Evolutionary conservation across 257 asterid genomes (phyloP).

Genomic region (Lantana camara): DNA sequence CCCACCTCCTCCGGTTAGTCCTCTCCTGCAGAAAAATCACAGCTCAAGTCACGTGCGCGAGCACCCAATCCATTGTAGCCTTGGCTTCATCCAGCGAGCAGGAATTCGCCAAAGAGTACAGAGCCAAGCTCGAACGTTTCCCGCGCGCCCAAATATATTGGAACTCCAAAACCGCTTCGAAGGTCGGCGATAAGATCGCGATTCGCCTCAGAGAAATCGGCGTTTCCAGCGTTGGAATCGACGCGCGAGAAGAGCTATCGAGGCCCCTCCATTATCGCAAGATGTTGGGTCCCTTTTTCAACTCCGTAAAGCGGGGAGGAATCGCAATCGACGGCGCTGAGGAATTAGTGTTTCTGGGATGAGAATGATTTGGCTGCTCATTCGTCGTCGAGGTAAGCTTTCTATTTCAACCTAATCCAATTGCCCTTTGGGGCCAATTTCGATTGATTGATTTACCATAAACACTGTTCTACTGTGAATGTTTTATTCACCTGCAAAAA

Average conservation of each 20-base stretch:
- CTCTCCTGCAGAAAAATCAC: slow-evolving; percentile 74
- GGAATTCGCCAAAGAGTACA: slow-evolving; percentile 55
- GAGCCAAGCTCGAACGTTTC: slow-evolving; percentile 57
- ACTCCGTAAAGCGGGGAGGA: slow-evolving; percentile 61
- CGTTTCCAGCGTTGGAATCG: slow-evolving; percentile 49
- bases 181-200: slow-evolving; percentile 67
- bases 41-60: slow-evolving; percentile 65
- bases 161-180: slow-evolving; percentile 61
- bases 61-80: slow-evolving; percentile 57
- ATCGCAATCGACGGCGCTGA: slow-evolving; percentile 57
- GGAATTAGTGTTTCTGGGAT: slow-evolving; percentile 46
- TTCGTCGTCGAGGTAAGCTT: slow-evolving; percentile 13
- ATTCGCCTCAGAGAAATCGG: slow-evolving; percentile 55
- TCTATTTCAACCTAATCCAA: slow-evolving; percentile 1
- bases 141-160: slow-evolving; percentile 55
- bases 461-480: no score
- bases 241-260: slow-evolving; percentile 53
- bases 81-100: slow-evolving; percentile 76
- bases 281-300: slow-evolving; percentile 56
- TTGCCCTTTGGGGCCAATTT: neutral
- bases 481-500: neutral
- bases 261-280: slow-evolving; percentile 60
- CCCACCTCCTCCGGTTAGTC: slow-evolving; percentile 59
- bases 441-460: no score
- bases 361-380: slow-evolving; percentile 8